Base-by-base conservation (phyloP, 495 filamentous ascomycete species). In the Sabuloglossum arenarium region DNA sequence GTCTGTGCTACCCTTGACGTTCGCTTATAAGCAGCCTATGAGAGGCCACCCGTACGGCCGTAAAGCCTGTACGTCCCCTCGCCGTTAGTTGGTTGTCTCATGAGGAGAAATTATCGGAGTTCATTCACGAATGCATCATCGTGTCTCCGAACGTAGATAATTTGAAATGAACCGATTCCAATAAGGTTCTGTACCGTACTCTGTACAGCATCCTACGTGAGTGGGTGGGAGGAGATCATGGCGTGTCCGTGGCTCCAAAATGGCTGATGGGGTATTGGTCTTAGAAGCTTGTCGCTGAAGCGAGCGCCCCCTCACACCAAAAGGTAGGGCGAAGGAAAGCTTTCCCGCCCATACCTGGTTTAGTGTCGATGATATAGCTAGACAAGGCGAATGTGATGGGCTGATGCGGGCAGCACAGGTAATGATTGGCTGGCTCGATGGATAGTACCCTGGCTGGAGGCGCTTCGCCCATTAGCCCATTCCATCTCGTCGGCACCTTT, bases 401-500 rank as follows among this genome's bases (percentile, higher is more conserved):
- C 19, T 16, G 39, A 4, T 5, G n/a, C 16, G 19, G 5, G 34
- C 19, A 23, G 39, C 39, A 16, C 39, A 21, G 16, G 39, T n/a
- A 43, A 28, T 3, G 9, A 51, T 23, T 51, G n/a, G 47, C 28
- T 29, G 5, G 47, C 25, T 29, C 5, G 23, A 11, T 28, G 24
- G 24, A 21, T 51, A 16, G 28, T 11, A 29, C 47, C 47, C 47
- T 29, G 47, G 47, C 1, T 10, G 23, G 47, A 51, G 47, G 47
- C 47, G 47, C 47, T 51, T 51, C 47, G 47, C 47, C 47, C 47
- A 51, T 51, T 51, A 21, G 47, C 47, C 47, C 47, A 51, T 51
- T 14, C 47, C 47, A 51, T 51, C 47, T 28, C 1, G 47, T 19
- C 28, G 47, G 47, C 47, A 51, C 47, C 47, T 28, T 19, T 30